phyloP scores from a whole-genome alignment of 768 basidiomycete genomes.

The Naganishia onofrii region DNA sequence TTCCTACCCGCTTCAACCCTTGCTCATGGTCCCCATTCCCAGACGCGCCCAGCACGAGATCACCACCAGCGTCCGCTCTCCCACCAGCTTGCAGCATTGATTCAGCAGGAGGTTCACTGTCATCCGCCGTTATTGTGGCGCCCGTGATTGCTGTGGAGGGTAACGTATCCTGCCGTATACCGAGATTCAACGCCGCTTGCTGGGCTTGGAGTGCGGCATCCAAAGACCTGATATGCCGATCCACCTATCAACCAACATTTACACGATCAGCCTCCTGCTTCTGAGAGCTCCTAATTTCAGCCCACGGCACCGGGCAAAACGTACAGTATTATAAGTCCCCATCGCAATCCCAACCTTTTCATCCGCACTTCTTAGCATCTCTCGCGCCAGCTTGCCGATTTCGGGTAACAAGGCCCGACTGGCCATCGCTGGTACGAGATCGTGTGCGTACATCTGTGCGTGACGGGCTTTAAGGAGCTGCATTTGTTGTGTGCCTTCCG shows the following conservation, averaged over 20 bases:
- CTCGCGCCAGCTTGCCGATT: constrained; percentile 44
- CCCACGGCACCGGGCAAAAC: too few species aligned
- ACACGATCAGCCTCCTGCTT: not conserved
- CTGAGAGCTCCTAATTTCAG: too few species aligned
- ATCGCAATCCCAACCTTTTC: constrained; percentile 51
- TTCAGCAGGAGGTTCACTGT: not conserved
- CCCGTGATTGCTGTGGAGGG: constrained; percentile 41
- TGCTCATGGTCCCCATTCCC: constrained; percentile 27
- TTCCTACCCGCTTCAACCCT: constrained; percentile 30
- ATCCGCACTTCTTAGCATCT: constrained; percentile 48
- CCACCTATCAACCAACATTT: constrained; percentile 37
- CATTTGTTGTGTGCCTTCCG: constrained; percentile 6
- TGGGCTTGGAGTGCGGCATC: constrained; percentile 48
- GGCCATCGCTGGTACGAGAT: constrained; percentile 16
- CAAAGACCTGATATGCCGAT: constrained; percentile 51
- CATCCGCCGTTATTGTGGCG: constrained; percentile 10
- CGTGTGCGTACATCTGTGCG: not conserved
- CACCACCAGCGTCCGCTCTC: constrained; percentile 30
- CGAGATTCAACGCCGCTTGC: constrained; percentile 47
- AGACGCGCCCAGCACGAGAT: constrained; percentile 48
- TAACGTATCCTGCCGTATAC: constrained; percentile 41
- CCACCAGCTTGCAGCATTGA: constrained; percentile 6
- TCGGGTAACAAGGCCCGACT: constrained; percentile 37
- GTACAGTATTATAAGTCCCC: constrained; percentile 50
- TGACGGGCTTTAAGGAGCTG: not conserved